A percentile compares a stretch with the other conserved stretches of the same genome.
phyloP scores from a whole-genome alignment of 2,329 filamentous ascomycete genomes.

The Aspergillus ibericus region DNA sequence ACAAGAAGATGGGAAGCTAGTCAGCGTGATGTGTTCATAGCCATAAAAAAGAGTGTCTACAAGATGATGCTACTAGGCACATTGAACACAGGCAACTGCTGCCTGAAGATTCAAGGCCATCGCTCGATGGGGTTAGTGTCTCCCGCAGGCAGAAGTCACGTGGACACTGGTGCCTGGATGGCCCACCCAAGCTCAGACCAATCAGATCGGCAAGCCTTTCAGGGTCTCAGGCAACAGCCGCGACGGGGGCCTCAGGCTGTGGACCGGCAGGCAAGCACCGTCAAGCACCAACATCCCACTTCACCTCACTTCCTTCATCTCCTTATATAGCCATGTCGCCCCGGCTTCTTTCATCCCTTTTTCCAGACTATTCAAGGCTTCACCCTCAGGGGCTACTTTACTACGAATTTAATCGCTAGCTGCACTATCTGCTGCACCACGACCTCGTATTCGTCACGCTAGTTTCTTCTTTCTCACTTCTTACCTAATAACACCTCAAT shows the following conservation, averaged over 20 bases:
- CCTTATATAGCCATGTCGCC: not conserved
- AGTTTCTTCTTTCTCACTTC: not conserved
- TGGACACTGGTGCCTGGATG: not conserved
- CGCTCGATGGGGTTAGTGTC: too few species aligned
- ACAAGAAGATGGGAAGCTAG: too few species aligned
- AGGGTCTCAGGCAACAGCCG: conserved; percentile 4
- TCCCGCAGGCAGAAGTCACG: conserved; percentile 3
- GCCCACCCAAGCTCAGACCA: not conserved
- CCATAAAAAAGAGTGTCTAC: too few species aligned
- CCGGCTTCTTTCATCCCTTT: not conserved
- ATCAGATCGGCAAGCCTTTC: not conserved
- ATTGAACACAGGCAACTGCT: too few species aligned
- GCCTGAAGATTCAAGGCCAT: too few species aligned
- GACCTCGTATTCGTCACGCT: not conserved
- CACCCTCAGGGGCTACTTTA: not conserved
- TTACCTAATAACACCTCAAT: not conserved
- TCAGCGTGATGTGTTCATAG: too few species aligned
- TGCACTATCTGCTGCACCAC: not conserved
- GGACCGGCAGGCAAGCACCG: not conserved
- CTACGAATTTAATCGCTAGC: not conserved
- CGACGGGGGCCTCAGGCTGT: not conserved
- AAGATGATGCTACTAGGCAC: too few species aligned
- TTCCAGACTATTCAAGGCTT: not conserved
- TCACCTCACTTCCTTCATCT: not conserved
- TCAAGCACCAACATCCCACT: not conserved